phyloP scores from a whole-genome alignment of 441 rosid species.

The Populus hybrid region DNA sequence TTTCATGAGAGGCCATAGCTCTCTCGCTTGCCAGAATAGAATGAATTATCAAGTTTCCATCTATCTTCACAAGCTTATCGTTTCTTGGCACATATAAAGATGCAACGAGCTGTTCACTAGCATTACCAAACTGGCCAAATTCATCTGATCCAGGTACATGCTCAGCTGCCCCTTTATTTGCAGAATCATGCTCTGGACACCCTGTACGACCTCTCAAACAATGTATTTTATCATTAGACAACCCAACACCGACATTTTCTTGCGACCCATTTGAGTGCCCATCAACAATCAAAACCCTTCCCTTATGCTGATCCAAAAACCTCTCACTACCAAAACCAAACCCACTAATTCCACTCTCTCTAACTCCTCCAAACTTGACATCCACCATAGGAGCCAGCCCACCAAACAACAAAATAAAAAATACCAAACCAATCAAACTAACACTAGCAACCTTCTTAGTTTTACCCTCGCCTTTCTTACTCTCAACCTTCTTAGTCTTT shows the following conservation, averaged over 20 bases:
- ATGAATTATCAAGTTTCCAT: conserved; percentile 93
- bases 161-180: conserved; percentile 24
- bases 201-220: conserved; percentile 37
- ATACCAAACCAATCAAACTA: conserved; percentile 78
- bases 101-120: conserved; percentile 77
- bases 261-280: conserved; percentile 49
- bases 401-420: conserved; percentile 75
- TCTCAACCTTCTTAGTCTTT: conserved; percentile 31
- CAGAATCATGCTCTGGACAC: conserved; percentile 27
- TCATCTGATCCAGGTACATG: conserved; percentile 21
- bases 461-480: conserved; percentile 41
- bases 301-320: conserved; percentile 44
- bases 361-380: conserved; percentile 52
- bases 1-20: conserved; percentile 58
- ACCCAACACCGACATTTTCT: conserved; percentile 34
- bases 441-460: conserved; percentile 92
- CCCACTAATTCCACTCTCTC: conserved; percentile 34
- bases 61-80: conserved; percentile 93
- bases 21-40: conserved; percentile 93
- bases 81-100: conserved; percentile 95
- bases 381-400: conserved; percentile 70
- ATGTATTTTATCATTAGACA: conserved; percentile 23
- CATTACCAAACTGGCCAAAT: conserved; percentile 39
- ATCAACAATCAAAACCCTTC: conserved; percentile 54
- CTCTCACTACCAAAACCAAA: conserved; percentile 41